Percentiles rank a stretch among this genome's conserved stretches.
Evolutionary conservation across 495 filamentous ascomycete genomes (phyloP).

Genomic region (Clavariopsis aquatica): DNA sequence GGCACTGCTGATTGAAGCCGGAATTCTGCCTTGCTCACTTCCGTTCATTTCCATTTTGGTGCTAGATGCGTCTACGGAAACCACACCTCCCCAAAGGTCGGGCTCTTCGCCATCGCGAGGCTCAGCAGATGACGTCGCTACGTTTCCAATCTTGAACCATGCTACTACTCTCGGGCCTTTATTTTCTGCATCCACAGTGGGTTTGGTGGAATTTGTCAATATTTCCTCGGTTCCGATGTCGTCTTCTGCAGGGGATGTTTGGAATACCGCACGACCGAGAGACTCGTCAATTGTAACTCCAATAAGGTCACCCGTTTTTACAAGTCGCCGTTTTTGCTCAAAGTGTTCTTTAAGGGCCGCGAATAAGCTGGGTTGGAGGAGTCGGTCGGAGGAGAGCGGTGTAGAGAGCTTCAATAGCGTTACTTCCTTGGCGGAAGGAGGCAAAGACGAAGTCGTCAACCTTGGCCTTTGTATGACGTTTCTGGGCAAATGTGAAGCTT

Average conservation of each 20-base stretch:
- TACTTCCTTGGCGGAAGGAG: conserved; percentile 86
- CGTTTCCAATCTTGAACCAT: conserved; percentile 85
- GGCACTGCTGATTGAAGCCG: conserved; percentile 67
- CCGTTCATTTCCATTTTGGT: conserved; percentile 89
- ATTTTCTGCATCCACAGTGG: background rate
- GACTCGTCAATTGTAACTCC: conserved; percentile 82
- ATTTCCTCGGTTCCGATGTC: conserved; percentile 41
- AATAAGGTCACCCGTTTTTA: conserved; percentile 83
- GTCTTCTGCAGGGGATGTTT: conserved; percentile 49
- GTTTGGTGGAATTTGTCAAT: conserved; percentile 29
- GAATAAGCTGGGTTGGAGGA: conserved; percentile 80
- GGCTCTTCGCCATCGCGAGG: conserved; percentile 53
- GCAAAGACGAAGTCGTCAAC: conserved; percentile 54
- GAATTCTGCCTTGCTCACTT: conserved; percentile 73
- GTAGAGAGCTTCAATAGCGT: conserved; percentile 88
- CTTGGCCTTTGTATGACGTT: conserved; percentile 31
- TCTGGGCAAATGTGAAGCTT: conserved; percentile 24
- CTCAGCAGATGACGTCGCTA: conserved; percentile 57
- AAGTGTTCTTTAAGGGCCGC: conserved; percentile 84
- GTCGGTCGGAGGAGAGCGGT: conserved; percentile 78
- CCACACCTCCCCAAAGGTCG: conserved; percentile 78
- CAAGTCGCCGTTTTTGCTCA: conserved; percentile 70
- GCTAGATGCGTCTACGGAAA: conserved; percentile 75
- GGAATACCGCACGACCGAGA: conserved; percentile 73
- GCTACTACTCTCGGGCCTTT: conserved; percentile 61